These are phyloP conservation scores for Furcasterigmium furcatum DNA, from an alignment of 2,329 filamentous ascomycete genomes.

Conservation along the genomic window DNA sequence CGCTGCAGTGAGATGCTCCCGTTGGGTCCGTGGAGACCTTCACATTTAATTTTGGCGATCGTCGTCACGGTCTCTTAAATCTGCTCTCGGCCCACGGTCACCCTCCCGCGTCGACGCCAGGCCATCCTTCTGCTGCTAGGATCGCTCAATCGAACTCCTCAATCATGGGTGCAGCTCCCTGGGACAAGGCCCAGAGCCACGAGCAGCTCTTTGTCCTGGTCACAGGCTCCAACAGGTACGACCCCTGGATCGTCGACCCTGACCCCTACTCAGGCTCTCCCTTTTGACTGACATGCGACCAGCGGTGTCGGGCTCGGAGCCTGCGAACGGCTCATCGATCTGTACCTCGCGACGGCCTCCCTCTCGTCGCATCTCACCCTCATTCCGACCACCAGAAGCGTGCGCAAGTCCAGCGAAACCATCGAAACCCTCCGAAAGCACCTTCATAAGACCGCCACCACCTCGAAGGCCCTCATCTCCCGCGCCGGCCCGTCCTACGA, in stretches of 20 bases:
- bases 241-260: constrained; percentile 6
- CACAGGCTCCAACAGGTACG: constrained; percentile 82
- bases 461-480: constrained; percentile 31
- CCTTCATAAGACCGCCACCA: constrained; percentile 45
- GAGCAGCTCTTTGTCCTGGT: constrained; percentile 65
- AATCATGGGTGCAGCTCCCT: constrained; percentile 21
- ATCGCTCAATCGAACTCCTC: no score
- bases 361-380: constrained; percentile 69
- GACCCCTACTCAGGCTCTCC: no score
- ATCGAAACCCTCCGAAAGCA: constrained; percentile 61
- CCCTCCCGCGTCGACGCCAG: no score
- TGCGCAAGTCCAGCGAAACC: constrained; percentile 71
- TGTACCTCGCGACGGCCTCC: constrained; percentile 72
- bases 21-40: no score
- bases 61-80: no score
- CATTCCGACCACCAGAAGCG: constrained; percentile 78
- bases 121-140: no score
- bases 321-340: constrained; percentile 81
- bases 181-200: constrained; percentile 26
- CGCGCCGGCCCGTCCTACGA: constrained; percentile 33
- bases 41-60: no score
- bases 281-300: constrained; percentile 22
- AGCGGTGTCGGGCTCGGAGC: constrained; percentile 87
- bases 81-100: no score
- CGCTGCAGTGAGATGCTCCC: no score